Base-by-base conservation (phyloP, 1,139 yeast species). In the Pichia terricola region DNA sequence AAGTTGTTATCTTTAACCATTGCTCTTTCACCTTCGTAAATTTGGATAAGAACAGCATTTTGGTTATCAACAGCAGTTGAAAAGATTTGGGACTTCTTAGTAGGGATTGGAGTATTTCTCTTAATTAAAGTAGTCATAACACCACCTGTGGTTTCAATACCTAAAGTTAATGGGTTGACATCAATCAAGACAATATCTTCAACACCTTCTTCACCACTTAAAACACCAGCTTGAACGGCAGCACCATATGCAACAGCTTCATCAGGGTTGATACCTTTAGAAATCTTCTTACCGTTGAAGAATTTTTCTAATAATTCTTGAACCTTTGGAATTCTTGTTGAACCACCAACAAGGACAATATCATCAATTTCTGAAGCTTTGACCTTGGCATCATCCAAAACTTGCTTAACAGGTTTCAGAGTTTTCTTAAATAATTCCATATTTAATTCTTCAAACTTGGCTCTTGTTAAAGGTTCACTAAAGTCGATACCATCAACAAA, bases 201-300 rank as follows among this genome's bases (percentile, higher is more conserved):
- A 46, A 87, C 82, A 53, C 77, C 73, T 50, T 61, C 64, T 69
- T 86, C 94, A 68, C 96, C 96, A 52, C 94, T 78, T 55, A 88
- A 72, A 56, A 88, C 89, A 77, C 96, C 96, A 50, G 95, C 96
- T 73, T 88, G 96, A 54, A 87, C 95, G 56, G 96, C 95, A 51
- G 96, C 96, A 78, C 96, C 96, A 65, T 81, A 87, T 49, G 96
- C 96, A 66, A 87, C 95, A 64, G 95, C 95, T 74, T 87, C 95
- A 70, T 88, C 96, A 49, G 96, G 96, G 73, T 88, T 88, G 63
- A 88, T 87, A 70, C 95, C 94, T 76, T 86, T 87, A 55, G 94
- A 81, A 46, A 94, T 91, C 72, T 87, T 84, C 77, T 88, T 88
- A 60, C 95, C 95, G 63, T 82, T 82, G 68, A 88, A 88, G 77